Evolutionary conservation across 2,329 filamentous ascomycete species (phyloP), one percentile per base, ranked within the genome.

Genomic region (Aspergillus brasiliensis): DNA sequence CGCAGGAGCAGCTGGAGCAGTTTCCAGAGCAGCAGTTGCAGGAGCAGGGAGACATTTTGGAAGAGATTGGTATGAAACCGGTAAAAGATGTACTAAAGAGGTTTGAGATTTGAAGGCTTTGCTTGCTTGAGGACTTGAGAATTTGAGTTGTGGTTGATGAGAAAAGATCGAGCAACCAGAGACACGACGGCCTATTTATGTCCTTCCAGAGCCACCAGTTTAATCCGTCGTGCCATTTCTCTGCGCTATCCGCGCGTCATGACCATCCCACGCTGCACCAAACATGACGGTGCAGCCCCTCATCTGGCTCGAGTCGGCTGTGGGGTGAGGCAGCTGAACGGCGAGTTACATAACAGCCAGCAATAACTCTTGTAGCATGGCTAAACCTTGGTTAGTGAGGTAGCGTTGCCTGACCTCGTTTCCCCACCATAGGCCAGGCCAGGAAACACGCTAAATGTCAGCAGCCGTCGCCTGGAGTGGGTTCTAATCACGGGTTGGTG

Each of bases 41-140:
- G 28, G 57, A 51, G 49, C 57, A 59, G 51, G 57, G 57, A 59
- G 57, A 59, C 57, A 59, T 59, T 31, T 56, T 59, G 57, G n/a
- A 23, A 21, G 7, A 27, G 13, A n/a, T 31, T 44, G 52, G 38
- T 44, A 11, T 23, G 5, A n/a, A 55, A 44, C 38, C 42, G 17
- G 25, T 34, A n/a, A 52, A 55, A 23, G 19, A 17, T 13, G 8
- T 17, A 15, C n/a, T 21, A 44, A 55, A 44, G 34, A 56, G 3
- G 51, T 28, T 56, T 27, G 25, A n/a, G 13, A n/a, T 4, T 27
- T 51, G n/a, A 11, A 46, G 23, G 21, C 19, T 51, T 57, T 46
- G 47, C n/a, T 31, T 44, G 25, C 51, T 25, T 54, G 49, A 28
- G 31, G 42, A 19, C 11, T 19, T 28, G 37, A 34, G 51, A 28